A percentile compares a stretch with the other conserved stretches of the same genome.
Conservation (phyloP, 805 yeast genomes). For the Brettanomyces anomalus region DNA sequence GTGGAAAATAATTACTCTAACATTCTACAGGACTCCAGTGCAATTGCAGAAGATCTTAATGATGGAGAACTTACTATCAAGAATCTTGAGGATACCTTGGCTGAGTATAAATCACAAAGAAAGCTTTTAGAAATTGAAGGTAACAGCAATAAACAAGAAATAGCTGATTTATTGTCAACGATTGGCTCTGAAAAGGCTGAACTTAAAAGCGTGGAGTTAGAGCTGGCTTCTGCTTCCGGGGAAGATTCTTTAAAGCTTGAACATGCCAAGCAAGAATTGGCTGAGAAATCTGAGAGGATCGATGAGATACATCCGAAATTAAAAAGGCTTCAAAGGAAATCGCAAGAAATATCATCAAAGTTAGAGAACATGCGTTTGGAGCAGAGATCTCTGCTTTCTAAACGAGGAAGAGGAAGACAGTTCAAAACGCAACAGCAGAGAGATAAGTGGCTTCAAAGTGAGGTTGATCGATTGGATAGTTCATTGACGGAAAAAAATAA, state of each 20-base stretch:
- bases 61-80: slow-evolving; percentile 47
- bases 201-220: slow-evolving; percentile 25
- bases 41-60: slow-evolving; percentile 46
- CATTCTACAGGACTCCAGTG: slow-evolving; percentile 42
- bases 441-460: slow-evolving; percentile 53
- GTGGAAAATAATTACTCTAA: slow-evolving; percentile 50
- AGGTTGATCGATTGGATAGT: slow-evolving; percentile 32
- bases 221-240: slow-evolving; percentile 6
- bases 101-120: slow-evolving; percentile 36
- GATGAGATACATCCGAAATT: slow-evolving; percentile 32
- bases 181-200: slow-evolving; percentile 36
- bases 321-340: slow-evolving; percentile 29
- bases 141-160: slow-evolving; percentile 41
- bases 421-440: slow-evolving; percentile 51
- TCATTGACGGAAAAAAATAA: slow-evolving; percentile 9
- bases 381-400: slow-evolving; percentile 56
- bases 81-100: slow-evolving; percentile 36
- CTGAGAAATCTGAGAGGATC: slow-evolving; percentile 30
- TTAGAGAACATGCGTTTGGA: slow-evolving; percentile 34
- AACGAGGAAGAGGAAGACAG: slow-evolving; percentile 59
- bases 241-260: slow-evolving; percentile 14
- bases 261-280: slow-evolving; percentile 22
- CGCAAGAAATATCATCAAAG: slow-evolving; percentile 31
- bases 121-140: slow-evolving; percentile 49
- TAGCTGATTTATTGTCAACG: slow-evolving; percentile 37